Evolutionary conservation across 2,329 filamentous ascomycete species (phyloP), one percentile per base, ranked within the genome.

Genomic region (Colletotrichum sp.): DNA sequence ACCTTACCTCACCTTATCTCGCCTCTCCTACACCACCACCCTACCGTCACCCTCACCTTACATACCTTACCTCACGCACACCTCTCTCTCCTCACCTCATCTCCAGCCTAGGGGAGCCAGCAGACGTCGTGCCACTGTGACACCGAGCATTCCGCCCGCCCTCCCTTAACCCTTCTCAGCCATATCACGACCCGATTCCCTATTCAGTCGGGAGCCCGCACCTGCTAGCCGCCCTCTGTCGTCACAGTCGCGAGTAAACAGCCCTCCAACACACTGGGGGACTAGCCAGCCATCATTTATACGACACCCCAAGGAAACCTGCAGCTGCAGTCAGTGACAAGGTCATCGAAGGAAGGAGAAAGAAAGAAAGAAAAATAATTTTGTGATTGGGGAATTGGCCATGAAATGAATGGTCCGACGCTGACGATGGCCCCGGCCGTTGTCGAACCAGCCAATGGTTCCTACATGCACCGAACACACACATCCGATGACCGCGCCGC

Each of bases 361-460:
- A 13, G 61, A 26, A 55, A 39, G 30, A 18, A 69, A n/a, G 24
- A n/a, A 39, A 59, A 59, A 24, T 7, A 48, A 65, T 36, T 52
- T 30, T 10, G 70, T 65, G 39, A 14, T 21, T 66, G 70, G 59
- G n/a, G 65, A 73, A 57, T 66, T 69, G 71, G 81, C 78, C 81
- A 84, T 85, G 84, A 81, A 77, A 84, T 84, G 84, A 82, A 81
- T 68, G 82, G 81, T 70, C 79, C 83, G 77, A 82, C 82, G 61
- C 78, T 84, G 80, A 83, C 82, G 80, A 86, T 86, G 85, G 82
- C 85, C 77, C 81, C 84, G 81, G 83, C 83, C 78, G 80, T 84
- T 73, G 68, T 77, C 59, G 81, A 83, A 77, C 74, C 74, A 67
- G 60, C 72, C 24, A 75, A 70, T 78, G 67, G 81, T 64, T 78